Evolutionary conservation across 2,329 filamentous ascomycete genomes (phyloP).

Genomic region (Biscogniauxia marginata): DNA sequence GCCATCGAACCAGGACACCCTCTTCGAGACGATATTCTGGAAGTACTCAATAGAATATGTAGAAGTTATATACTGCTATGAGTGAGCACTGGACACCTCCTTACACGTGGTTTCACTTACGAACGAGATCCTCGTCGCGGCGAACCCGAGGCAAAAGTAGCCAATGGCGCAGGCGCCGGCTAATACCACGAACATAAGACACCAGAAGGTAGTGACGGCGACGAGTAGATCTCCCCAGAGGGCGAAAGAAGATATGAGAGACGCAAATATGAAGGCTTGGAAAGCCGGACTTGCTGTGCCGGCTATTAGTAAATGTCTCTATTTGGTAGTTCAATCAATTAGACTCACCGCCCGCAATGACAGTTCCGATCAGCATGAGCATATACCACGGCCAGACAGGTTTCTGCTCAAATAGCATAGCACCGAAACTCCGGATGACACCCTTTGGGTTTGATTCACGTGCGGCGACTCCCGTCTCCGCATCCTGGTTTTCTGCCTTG

Average conservation of each 20-base stretch:
- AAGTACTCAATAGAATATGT: constrained; percentile 61
- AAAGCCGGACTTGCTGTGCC: constrained; percentile 43
- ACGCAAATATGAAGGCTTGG: constrained; percentile 56
- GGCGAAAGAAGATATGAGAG: constrained; percentile 42
- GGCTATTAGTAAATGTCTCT: constrained; percentile 2
- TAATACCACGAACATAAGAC: constrained; percentile 62
- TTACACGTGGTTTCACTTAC: constrained; percentile 18
- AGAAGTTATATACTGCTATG: constrained; percentile 44
- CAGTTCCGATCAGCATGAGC: constrained; percentile 28
- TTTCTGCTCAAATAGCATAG: constrained; percentile 30
- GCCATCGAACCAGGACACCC: constrained; percentile 59
- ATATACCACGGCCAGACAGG: constrained; percentile 28
- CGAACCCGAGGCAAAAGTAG: constrained; percentile 51
- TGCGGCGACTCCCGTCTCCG: constrained; percentile 9
- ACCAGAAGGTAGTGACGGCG: constrained; percentile 53
- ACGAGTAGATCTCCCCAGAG: constrained; percentile 24
- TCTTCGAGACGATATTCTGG: constrained; percentile 55
- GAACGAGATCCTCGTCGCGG: constrained; percentile 47
- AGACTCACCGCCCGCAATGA: constrained; percentile 36
- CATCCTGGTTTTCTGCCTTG: constrained; percentile 21
- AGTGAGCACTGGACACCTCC: constrained; percentile 1
- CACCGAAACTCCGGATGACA: constrained; percentile 27
- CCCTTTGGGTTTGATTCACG: constrained; percentile 20
- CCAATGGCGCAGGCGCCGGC: constrained; percentile 51
- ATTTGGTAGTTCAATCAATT: background rate